A percentile compares a stretch with the other conserved stretches of the same genome.
These are phyloP conservation scores for Exophiala oligosperma DNA, from an alignment of 2,329 filamentous ascomycete species.

Conservation along the genomic window DNA sequence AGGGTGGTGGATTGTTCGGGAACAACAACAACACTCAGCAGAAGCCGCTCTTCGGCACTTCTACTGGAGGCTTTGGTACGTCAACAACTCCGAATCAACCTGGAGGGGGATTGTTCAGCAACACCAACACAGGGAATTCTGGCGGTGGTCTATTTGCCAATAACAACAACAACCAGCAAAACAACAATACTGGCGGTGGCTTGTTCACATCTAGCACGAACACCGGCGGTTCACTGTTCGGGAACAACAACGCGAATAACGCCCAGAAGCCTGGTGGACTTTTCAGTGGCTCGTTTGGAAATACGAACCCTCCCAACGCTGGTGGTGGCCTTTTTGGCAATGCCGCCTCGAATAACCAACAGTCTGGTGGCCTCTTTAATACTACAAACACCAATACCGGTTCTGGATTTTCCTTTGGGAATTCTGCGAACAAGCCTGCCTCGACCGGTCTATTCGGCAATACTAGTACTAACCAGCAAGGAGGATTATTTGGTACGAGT, in stretches of 20 bases:
- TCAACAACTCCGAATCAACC: conserved; percentile 41
- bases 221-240: too few relatives aligned
- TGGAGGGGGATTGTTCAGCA: conserved; percentile 49
- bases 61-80: conserved; percentile 42
- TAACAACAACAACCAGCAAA: too few relatives aligned
- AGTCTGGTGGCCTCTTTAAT: conserved; percentile 28
- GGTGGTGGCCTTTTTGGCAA: conserved; percentile 30
- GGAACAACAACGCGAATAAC: conserved; percentile 27
- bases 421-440: conserved; percentile 42
- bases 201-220: too few relatives aligned
- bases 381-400: too few relatives aligned
- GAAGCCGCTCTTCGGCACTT: conserved; percentile 30
- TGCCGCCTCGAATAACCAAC: conserved; percentile 9
- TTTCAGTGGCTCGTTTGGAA: conserved; percentile 38
- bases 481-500: conserved; percentile 42
- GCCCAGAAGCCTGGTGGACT: conserved; percentile 49
- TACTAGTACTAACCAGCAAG: conserved; percentile 37
- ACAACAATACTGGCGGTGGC: too few relatives aligned
- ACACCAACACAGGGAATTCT: conserved; percentile 29
- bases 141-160: conserved; percentile 33
- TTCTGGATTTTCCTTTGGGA: conserved; percentile 58
- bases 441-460: conserved; percentile 61
- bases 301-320: conserved; percentile 29
- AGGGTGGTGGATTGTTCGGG: conserved; percentile 46
- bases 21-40: conserved; percentile 30